Percentiles rank a stretch among this genome's conserved stretches.
Conservation (phyloP, 2,329 filamentous ascomycete genomes). For the Fusarium armeniacum region DNA sequence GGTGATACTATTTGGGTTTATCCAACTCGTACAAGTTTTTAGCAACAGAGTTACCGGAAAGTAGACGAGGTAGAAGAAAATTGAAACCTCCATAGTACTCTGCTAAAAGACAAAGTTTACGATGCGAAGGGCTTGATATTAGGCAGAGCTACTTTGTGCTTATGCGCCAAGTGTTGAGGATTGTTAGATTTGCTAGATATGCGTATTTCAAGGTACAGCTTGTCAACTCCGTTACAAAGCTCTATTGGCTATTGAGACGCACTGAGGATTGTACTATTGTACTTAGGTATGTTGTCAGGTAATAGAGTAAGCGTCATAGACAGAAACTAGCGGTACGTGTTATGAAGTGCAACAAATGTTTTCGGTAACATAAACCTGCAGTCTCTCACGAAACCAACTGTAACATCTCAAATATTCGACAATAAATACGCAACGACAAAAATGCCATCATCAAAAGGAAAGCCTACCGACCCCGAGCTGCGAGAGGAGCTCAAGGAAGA, state of each 20-base stretch:
- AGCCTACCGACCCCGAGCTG: neutral
- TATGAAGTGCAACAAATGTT: neutral
- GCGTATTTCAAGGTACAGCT: neutral
- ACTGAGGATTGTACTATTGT: neutral
- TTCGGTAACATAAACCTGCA: no score
- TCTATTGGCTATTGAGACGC: neutral
- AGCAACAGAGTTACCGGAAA: neutral
- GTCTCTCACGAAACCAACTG: accelerated
- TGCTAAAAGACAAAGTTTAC: neutral
- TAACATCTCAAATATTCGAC: no score
- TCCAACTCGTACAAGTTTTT: neutral
- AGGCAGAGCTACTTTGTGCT: no score
- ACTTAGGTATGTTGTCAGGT: neutral
- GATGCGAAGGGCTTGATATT: no score
- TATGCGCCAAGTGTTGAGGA: no score
- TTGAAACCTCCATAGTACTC: no score
- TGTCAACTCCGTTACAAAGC: neutral
- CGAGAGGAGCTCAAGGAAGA: constrained; percentile 5
- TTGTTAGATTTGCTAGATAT: no score
- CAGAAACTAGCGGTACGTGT: accelerated
- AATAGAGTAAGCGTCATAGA: constrained; percentile 1
- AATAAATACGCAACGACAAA: neutral
- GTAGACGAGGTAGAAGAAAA: neutral
- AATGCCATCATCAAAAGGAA: constrained; percentile 6
- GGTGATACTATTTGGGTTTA: neutral